These are phyloP conservation scores for Nakazawaea wyomingensis DNA, from an alignment of 805 yeast species.

Conservation along the genomic window DNA sequence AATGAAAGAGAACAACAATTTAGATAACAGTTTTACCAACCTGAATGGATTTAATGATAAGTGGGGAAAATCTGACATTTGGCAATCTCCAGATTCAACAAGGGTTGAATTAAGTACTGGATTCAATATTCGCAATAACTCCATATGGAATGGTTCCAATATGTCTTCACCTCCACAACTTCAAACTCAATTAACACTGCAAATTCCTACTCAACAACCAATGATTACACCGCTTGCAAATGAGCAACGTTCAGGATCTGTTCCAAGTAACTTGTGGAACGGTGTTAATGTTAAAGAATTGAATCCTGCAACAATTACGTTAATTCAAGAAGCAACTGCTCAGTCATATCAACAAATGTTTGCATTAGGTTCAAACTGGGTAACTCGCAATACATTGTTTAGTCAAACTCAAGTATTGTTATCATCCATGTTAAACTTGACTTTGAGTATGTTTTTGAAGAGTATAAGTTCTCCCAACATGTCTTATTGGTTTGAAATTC, in stretches of 20 bases:
- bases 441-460: constrained; percentile 10
- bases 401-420: constrained; percentile 3
- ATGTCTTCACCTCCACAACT: not conserved
- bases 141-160: constrained; percentile 4
- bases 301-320: not conserved
- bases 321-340: constrained; percentile 10
- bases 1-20: not conserved
- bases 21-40: not conserved
- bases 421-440: not conserved
- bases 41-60: not conserved
- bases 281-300: not conserved
- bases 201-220: not conserved
- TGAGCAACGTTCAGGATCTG: not conserved
- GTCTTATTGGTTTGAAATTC: constrained; percentile 8
- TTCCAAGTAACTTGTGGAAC: not conserved
- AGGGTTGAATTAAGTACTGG: not conserved
- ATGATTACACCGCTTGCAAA: not conserved
- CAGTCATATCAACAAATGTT: constrained; percentile 7
- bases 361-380: constrained; percentile 6
- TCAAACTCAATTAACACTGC: not conserved
- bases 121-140: constrained; percentile 1
- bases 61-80: constrained; percentile 3
- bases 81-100: not conserved
- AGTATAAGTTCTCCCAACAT: constrained; percentile 3
- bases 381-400: constrained; percentile 1